Percentiles rank a stretch among this genome's conserved stretches.
These are phyloP conservation scores for Aspergillus calidoustus DNA, from an alignment of 2,329 filamentous ascomycete species.

Conservation along the genomic window DNA sequence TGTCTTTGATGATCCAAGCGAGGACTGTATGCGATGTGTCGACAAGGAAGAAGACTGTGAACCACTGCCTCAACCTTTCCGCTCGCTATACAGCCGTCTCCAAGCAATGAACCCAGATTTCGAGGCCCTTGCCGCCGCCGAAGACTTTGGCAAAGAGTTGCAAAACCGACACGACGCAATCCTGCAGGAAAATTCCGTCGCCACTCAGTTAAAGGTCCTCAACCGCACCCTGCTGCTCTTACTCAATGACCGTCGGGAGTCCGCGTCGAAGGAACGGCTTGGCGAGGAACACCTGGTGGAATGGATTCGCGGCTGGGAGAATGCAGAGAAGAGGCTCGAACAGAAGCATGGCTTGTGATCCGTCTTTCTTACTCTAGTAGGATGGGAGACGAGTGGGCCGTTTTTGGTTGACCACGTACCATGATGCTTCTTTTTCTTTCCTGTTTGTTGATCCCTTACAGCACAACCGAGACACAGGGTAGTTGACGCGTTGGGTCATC, in stretches of 20 bases:
- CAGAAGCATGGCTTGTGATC: background rate
- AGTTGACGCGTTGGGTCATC: no score
- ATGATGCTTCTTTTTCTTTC: background rate
- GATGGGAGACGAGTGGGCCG: background rate
- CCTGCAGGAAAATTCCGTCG: background rate
- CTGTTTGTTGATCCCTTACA: background rate
- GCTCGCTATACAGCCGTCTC: background rate
- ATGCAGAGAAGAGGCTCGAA: background rate
- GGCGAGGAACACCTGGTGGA: background rate
- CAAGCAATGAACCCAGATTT: background rate
- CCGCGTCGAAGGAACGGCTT: background rate
- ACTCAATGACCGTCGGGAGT: background rate
- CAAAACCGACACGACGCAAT: background rate
- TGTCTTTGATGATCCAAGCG: background rate
- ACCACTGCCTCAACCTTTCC: background rate
- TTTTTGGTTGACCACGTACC: background rate
- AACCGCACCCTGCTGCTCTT: background rate
- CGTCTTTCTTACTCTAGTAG: background rate
- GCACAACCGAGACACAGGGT: no score
- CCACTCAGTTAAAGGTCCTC: background rate
- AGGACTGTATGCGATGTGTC: background rate
- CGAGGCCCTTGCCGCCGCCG: background rate
- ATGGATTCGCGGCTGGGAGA: background rate
- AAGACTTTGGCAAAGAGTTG: background rate
- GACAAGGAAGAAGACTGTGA: background rate